A percentile compares a stretch with the other conserved stretches of the same genome.
Evolutionary conservation across 1,139 yeast genomes (phyloP).

Genomic region (Geotrichum phurueaensis): DNA sequence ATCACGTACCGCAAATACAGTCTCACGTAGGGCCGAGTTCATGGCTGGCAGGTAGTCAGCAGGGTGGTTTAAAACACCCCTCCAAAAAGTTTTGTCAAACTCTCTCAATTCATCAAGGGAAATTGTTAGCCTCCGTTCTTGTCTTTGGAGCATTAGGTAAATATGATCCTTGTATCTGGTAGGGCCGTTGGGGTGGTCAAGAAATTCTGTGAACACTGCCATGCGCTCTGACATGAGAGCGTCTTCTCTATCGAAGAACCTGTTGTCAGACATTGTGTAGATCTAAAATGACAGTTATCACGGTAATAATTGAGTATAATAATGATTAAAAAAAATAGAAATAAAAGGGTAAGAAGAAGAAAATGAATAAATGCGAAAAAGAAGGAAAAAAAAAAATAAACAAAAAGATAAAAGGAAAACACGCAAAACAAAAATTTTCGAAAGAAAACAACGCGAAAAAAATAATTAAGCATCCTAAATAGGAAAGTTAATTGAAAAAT

Average conservation of each 20-base stretch:
- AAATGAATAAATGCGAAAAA: neutral
- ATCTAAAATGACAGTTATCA: neutral
- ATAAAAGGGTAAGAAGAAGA: neutral
- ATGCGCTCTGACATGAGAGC: conserved; percentile 52
- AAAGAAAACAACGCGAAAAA: conserved; percentile 5
- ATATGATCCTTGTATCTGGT: conserved; percentile 66
- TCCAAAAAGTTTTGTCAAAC: conserved; percentile 74
- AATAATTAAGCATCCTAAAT: conserved; percentile 10
- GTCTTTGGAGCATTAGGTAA: conserved; percentile 60
- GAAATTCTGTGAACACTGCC: conserved; percentile 81
- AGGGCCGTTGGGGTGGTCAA: conserved; percentile 48
- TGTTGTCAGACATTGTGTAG: conserved; percentile 11
- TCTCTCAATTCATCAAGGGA: conserved; percentile 85
- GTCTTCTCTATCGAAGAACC: conserved; percentile 10
- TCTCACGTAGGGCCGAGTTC: conserved; percentile 77
- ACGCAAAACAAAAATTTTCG: conserved; percentile 1
- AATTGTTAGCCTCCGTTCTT: conserved; percentile 62
- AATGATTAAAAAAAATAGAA: neutral
- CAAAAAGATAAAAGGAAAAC: neutral
- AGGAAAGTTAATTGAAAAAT: conserved; percentile 6
- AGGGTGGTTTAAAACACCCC: conserved; percentile 68
- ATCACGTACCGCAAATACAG: conserved; percentile 47
- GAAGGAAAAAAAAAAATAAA: neutral
- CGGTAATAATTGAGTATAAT: neutral
- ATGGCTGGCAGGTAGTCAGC: conserved; percentile 87